These are phyloP conservation scores for Boletellus sp. DNA, from an alignment of 1,284 basidiomycete genomes.

Conservation along the genomic window DNA sequence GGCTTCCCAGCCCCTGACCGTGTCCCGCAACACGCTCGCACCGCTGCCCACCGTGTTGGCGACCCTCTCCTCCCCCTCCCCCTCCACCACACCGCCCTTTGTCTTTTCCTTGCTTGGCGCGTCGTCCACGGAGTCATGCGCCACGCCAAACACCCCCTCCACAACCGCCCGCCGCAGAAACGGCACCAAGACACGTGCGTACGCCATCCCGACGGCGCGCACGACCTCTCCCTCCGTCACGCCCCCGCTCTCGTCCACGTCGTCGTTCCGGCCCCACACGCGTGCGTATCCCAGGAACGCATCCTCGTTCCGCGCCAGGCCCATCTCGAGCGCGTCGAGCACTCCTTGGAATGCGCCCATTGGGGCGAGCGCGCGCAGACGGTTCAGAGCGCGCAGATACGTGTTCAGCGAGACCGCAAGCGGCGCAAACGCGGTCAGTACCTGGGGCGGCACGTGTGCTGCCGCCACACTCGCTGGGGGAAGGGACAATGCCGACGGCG, in stretches of 20 bases:
- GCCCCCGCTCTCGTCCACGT: background rate
- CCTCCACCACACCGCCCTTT: constrained; percentile 2
- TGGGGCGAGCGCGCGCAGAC: constrained; percentile 79
- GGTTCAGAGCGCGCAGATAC: constrained; percentile 73
- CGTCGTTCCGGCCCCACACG: constrained; percentile 20
- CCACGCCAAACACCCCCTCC: constrained; percentile 68
- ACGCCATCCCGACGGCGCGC: constrained; percentile 54
- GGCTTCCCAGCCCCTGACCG: constrained; percentile 25
- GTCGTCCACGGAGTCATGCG: constrained; percentile 1
- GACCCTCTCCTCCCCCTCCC: background rate
- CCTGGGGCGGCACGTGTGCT: constrained; percentile 59
- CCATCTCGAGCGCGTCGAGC: constrained; percentile 45
- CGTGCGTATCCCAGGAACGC: constrained; percentile 35
- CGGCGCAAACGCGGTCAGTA: constrained; percentile 73
- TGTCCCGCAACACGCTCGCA: background rate
- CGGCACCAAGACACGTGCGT: constrained; percentile 59
- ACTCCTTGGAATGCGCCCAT: constrained; percentile 47
- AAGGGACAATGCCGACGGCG: constrained; percentile 28
- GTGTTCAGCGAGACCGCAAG: constrained; percentile 77
- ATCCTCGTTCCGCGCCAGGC: constrained; percentile 46
- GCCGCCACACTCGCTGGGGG: constrained; percentile 27
- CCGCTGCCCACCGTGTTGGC: background rate
- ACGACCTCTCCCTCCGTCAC: constrained; percentile 37
- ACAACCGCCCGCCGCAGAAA: constrained; percentile 65
- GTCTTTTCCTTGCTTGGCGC: background rate